Percentiles rank a stretch among this genome's conserved stretches.
Conservation (phyloP, 2,329 filamentous ascomycete species). For the Zasmidium citrigriseum region DNA sequence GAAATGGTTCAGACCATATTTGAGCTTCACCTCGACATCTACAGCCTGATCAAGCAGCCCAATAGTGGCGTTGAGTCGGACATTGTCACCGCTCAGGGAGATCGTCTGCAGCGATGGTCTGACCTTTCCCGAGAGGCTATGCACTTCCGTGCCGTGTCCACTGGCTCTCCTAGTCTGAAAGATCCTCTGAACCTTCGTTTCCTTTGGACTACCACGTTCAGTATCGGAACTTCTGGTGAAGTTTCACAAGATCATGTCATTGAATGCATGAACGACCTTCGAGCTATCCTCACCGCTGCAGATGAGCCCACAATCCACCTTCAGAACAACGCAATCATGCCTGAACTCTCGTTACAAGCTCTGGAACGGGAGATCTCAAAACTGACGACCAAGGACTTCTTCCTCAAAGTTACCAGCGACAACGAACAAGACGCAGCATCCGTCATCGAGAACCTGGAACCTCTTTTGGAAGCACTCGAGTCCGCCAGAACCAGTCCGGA, state of each 20-base stretch:
- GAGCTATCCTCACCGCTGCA: constrained; percentile 52
- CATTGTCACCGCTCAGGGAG: constrained; percentile 56
- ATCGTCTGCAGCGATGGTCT: constrained; percentile 63
- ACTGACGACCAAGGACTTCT: constrained; percentile 95
- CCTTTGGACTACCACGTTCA: constrained; percentile 66
- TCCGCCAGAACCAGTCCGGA: background rate
- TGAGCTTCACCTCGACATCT: constrained; percentile 68
- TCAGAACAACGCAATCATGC: constrained; percentile 84
- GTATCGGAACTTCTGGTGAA: constrained; percentile 58
- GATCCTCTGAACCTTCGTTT: constrained; percentile 58
- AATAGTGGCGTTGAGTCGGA: constrained; percentile 56
- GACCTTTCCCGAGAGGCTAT: constrained; percentile 58
- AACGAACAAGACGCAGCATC: constrained; percentile 77
- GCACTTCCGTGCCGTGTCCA: constrained; percentile 36
- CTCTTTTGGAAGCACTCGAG: constrained; percentile 73
- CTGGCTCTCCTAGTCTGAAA: constrained; percentile 22
- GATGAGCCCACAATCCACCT: constrained; percentile 60
- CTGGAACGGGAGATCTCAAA: constrained; percentile 90
- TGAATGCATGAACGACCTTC: constrained; percentile 64
- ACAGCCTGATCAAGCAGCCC: constrained; percentile 62
- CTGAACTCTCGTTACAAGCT: constrained; percentile 78
- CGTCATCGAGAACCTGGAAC: constrained; percentile 89
- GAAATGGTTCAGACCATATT: constrained; percentile 63
- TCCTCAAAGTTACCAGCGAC: constrained; percentile 83
- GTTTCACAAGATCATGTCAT: constrained; percentile 61